Conservation (phyloP, 495 filamentous ascomycete species). For the Daldinia loculata region DNA sequence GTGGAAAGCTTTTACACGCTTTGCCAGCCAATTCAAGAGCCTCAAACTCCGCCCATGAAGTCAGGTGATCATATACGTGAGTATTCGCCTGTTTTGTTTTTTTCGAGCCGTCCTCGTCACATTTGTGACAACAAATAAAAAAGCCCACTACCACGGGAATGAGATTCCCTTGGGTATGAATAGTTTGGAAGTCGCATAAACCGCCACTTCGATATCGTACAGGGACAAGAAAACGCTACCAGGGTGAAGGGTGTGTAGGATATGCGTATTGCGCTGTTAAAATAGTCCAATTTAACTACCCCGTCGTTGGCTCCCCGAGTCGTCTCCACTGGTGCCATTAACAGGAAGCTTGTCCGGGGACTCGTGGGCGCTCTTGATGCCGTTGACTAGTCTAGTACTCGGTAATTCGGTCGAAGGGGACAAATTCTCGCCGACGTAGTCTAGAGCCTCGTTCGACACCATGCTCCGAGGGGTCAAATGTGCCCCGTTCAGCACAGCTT, state of each 20-base stretch:
- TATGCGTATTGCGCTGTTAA: not conserved
- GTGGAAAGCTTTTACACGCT: conserved; percentile 11
- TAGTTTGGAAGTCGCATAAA: conserved; percentile 24
- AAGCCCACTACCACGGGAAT: conserved; percentile 19
- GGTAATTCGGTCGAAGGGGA: conserved; percentile 40
- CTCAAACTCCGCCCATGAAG: conserved; percentile 46
- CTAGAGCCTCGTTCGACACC: conserved; percentile 43
- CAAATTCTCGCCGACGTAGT: conserved; percentile 36
- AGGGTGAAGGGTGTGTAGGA: conserved; percentile 3
- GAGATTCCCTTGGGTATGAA: conserved; percentile 27
- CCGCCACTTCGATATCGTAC: conserved; percentile 38
- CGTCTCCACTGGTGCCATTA: conserved; percentile 36
- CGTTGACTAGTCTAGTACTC: conserved; percentile 35
- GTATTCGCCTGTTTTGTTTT: conserved; percentile 33
- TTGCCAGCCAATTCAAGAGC: conserved; percentile 40
- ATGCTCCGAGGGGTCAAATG: conserved; percentile 46
- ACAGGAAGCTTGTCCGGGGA: conserved; percentile 32
- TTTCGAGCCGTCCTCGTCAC: conserved; percentile 40
- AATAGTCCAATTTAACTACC: not conserved
- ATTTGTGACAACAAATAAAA: conserved; percentile 43
- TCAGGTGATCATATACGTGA: conserved; percentile 39
- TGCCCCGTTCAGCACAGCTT: conserved; percentile 38
- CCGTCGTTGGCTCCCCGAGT: conserved; percentile 17
- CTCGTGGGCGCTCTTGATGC: conserved; percentile 36
- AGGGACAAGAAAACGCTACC: conserved; percentile 17